Evolutionary conservation across 2,329 filamentous ascomycete species (phyloP).

Genomic region (Dendrostoma leiphaemia): DNA sequence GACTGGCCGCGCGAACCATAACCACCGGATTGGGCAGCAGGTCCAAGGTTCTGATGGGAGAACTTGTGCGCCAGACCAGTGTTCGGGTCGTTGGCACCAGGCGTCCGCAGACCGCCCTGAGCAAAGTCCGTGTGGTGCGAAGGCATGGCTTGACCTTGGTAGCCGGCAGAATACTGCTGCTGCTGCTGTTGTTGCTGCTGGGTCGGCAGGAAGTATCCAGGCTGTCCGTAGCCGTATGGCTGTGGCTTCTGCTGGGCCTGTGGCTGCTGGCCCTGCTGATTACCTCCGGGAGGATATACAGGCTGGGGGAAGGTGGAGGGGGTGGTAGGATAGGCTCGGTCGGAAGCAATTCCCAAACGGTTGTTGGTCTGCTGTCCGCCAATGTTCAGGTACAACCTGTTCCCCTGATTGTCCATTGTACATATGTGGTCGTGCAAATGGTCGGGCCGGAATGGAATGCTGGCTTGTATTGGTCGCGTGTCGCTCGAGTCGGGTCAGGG

Average conservation of each 20-base stretch:
- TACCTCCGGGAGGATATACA: conserved; percentile 52
- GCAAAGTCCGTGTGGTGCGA: conserved; percentile 42
- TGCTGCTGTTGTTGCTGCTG: conserved; percentile 49
- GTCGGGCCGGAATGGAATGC: conserved; percentile 14
- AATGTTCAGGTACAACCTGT: conserved; percentile 65
- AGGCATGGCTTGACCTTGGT: conserved; percentile 39
- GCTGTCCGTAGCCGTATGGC: conserved; percentile 38
- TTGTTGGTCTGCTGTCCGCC: conserved; percentile 66
- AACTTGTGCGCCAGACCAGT: conserved; percentile 94
- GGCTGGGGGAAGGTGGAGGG: conserved; percentile 96
- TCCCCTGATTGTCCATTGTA: conserved; percentile 57
- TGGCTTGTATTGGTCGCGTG: conserved; percentile 13
- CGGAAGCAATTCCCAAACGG: conserved; percentile 57
- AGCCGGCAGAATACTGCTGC: conserved; percentile 24
- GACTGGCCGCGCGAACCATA: conserved; percentile 68
- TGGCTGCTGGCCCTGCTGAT: conserved; percentile 31
- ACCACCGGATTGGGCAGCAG: conserved; percentile 65
- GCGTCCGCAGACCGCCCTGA: conserved; percentile 42
- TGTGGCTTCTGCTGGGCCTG: conserved; percentile 51
- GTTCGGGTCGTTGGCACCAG: conserved; percentile 75
- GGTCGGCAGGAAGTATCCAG: conserved; percentile 61
- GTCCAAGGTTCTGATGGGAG: conserved; percentile 89
- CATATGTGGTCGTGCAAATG: conserved; percentile 17
- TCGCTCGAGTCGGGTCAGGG: conserved; percentile 3
- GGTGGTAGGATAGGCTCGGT: conserved; percentile 78